A percentile compares a stretch with the other conserved stretches of the same genome.
phyloP scores from a whole-genome alignment of 768 basidiomycete species.

The Cytidiella melzeri region DNA sequence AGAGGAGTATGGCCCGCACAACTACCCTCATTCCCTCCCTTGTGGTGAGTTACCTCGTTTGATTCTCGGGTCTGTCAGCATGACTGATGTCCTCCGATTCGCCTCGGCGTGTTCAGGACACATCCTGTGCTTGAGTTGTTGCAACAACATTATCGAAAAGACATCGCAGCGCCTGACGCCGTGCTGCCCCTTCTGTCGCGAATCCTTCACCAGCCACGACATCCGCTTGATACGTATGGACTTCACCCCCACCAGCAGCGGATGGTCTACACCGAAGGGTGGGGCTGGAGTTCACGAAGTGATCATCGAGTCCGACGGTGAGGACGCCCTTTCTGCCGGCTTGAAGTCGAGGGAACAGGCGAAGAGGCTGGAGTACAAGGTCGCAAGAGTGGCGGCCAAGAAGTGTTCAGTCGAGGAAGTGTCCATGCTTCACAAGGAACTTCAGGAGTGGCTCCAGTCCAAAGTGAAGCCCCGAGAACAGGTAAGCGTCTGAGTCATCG shows the following conservation, averaged over 20 bases:
- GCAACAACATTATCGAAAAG: constrained; percentile 78
- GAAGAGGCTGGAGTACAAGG: constrained; percentile 69
- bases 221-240: constrained; percentile 78
- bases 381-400: constrained; percentile 72
- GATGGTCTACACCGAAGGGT: constrained; percentile 61
- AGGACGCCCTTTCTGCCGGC: constrained; percentile 22
- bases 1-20: constrained; percentile 74
- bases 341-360: constrained; percentile 41
- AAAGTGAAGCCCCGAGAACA: constrained; percentile 57
- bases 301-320: constrained; percentile 27
- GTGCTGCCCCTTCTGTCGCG: constrained; percentile 81
- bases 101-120: constrained; percentile 53
- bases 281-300: constrained; percentile 41
- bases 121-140: constrained; percentile 72
- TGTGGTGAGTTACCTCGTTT: constrained; percentile 52
- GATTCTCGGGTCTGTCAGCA: constrained; percentile 21
- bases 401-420: constrained; percentile 88
- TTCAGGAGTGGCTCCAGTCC: constrained; percentile 66
- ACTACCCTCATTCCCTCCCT: constrained; percentile 73
- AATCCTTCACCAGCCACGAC: constrained; percentile 58
- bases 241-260: constrained; percentile 45
- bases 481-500: constrained; percentile 35
- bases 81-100: constrained; percentile 10
- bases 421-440: constrained; percentile 67
- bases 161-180: constrained; percentile 63